Evolutionary conservation across 2,329 filamentous ascomycete species (phyloP).

Genomic region (Colletotrichum sp.): DNA sequence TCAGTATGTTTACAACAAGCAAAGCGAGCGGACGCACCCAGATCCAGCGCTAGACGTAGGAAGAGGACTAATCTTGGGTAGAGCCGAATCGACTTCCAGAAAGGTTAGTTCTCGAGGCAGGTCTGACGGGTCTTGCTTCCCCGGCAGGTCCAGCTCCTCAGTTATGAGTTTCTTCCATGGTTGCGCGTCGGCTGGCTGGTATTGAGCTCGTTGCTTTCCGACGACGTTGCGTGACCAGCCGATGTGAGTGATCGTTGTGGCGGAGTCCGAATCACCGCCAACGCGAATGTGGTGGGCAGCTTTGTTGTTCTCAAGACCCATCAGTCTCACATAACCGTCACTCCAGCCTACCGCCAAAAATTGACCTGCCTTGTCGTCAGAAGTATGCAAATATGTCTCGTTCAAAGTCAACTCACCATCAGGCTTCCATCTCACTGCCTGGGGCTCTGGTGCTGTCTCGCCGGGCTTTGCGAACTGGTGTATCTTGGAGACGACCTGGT

Average conservation of each 20-base stretch:
- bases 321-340: constrained; percentile 77
- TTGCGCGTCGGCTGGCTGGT: constrained; percentile 21
- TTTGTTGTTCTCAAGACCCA: constrained; percentile 83
- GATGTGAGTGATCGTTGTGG: constrained; percentile 54
- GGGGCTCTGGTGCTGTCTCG: constrained; percentile 44
- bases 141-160: constrained; percentile 28
- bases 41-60: constrained; percentile 65
- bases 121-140: constrained; percentile 44
- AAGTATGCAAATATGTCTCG: neutral
- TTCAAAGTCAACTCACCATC: constrained; percentile 60
- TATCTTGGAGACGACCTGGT: constrained; percentile 66
- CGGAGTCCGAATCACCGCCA: constrained; percentile 40
- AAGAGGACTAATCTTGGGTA: constrained; percentile 78
- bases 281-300: constrained; percentile 74
- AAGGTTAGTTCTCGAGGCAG: constrained; percentile 77
- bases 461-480: constrained; percentile 48
- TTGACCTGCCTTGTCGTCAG: constrained; percentile 57
- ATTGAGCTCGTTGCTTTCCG: constrained; percentile 16
- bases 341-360: constrained; percentile 85
- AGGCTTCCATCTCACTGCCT: constrained; percentile 67
- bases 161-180: constrained; percentile 35
- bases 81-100: constrained; percentile 75
- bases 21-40: constrained; percentile 52
- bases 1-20: constrained; percentile 15
- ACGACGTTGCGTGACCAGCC: constrained; percentile 56